Base-by-base conservation (phyloP, 495 filamentous ascomycete species). In the Penicillium cosmopolitanum region DNA sequence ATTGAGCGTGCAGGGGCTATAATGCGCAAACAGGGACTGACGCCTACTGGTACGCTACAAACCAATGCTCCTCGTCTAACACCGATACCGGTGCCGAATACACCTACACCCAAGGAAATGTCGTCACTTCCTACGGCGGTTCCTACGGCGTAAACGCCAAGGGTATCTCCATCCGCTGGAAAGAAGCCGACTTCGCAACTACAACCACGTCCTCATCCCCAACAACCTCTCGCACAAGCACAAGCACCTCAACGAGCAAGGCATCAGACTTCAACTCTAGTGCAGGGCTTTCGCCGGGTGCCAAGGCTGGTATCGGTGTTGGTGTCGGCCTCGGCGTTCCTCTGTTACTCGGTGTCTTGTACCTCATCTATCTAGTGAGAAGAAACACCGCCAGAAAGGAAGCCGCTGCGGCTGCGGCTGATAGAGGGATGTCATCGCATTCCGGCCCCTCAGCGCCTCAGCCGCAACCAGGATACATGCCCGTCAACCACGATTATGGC, bases 151-250 rank as follows among this genome's bases (percentile, higher is more conserved):
- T 55, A 9, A 40, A 55, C n/a, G 53, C 35, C 2, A 55, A 55
- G 38, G 53, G 53, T 18, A 31, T 55, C 31, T 55, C 53, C 4
- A 55, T 55, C 19, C 53, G 53, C 18, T 55, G 53, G 53, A 40
- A 55, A 19, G 43, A 36, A 12, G 31, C 36, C 5, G 53, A 55
- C 25, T 55, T 55, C 23, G 53, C 38, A 18, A 44, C 53, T 13
- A 33, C 25, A 40, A 47, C 12, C 15, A 12, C 36, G 15, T 13
- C 36, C 36, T 38, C 36, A 9, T 44, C 53, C 19, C 28, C 53
- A 3, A 46, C 40, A 4, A 31, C 13, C 10, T n/a, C 16, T 16
- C 12, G 42, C 42, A 46, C 42, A 16, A 46, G n/a, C 18, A 46
- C 42, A 46, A 46, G 18, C 42, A 25, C 35, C 16, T 31, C 23